phyloP scores from a whole-genome alignment of 108 stramenopile genomes.

The Nitzschia palea region DNA sequence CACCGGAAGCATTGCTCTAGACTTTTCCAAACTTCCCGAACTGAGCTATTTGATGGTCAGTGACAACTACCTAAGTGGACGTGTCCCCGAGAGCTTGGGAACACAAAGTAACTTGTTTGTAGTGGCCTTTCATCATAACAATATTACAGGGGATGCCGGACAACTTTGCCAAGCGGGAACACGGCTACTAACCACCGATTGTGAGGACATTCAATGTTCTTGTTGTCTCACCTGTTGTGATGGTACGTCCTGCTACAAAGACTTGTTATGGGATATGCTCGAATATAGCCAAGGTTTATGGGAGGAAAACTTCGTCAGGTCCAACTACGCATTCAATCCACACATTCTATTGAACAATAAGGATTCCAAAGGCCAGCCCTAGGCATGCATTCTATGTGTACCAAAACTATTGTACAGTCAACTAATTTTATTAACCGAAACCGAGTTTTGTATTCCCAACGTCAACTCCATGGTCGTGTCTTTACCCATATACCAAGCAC shows the following conservation, averaged over 20 bases:
- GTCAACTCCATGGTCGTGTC: too few relatives aligned
- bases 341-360: conserved; percentile 7
- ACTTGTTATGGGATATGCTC: conserved; percentile 21
- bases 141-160: conserved; percentile 14
- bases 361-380: neutral
- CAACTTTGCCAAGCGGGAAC: conserved; percentile 12
- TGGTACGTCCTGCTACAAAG: conserved; percentile 23
- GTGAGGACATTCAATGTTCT: conserved; percentile 8
- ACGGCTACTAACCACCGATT: conserved; percentile 32
- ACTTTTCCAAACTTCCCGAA: conserved; percentile 15
- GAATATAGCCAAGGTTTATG: conserved; percentile 25
- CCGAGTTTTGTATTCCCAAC: too few relatives aligned
- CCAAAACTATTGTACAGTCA: too few relatives aligned
- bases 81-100: conserved; percentile 7
- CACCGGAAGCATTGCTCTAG: conserved; percentile 13
- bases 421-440: too few relatives aligned
- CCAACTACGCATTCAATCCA: conserved; percentile 29
- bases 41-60: conserved; percentile 28
- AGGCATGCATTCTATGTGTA: too few relatives aligned
- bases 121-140: conserved; percentile 32
- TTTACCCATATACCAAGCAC: too few relatives aligned
- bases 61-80: conserved; percentile 19
- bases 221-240: conserved; percentile 45
- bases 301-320: conserved; percentile 28
- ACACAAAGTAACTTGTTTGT: conserved; percentile 11